These are phyloP conservation scores for Pythium dissotocum DNA, from an alignment of 352 stramenopile genomes.

Conservation along the genomic window DNA sequence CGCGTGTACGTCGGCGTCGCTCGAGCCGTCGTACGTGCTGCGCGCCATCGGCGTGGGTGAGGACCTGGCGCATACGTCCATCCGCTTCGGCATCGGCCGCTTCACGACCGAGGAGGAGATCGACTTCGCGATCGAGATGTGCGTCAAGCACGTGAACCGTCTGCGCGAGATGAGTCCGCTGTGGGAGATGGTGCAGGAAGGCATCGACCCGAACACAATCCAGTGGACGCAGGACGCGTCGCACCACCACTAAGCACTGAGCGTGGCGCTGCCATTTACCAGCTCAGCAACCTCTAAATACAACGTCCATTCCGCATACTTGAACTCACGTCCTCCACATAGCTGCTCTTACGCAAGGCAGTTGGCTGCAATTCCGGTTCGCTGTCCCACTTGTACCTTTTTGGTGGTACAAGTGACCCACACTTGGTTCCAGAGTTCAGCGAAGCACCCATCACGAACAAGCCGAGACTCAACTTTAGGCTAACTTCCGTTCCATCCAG, in stretches of 20 bases:
- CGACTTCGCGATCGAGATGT: constrained; percentile 95
- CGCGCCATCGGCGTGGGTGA: constrained; percentile 98
- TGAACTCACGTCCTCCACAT: background rate
- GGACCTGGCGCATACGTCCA: constrained; percentile 98
- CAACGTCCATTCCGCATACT: background rate
- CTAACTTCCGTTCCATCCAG: background rate
- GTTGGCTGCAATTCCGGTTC: background rate
- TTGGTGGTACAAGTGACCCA: background rate
- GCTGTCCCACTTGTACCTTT: background rate
- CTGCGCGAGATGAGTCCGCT: constrained; percentile 99
- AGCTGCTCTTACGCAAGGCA: background rate
- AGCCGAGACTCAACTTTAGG: background rate
- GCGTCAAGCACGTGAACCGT: constrained; percentile 93
- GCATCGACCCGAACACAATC: constrained; percentile 99
- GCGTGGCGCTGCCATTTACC: background rate
- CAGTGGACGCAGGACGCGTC: constrained; percentile 98
- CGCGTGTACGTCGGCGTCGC: constrained; percentile 95
- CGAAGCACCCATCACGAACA: background rate
- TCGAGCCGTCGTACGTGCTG: constrained; percentile 99
- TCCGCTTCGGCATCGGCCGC: constrained; percentile 96
- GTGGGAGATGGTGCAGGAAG: constrained; percentile 99
- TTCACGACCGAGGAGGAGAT: constrained; percentile 99
- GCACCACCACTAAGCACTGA: constrained; percentile 32
- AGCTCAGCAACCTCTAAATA: background rate
- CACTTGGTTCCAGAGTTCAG: background rate